Conservation (phyloP, 768 basidiomycete genomes). For the Hemileccinum rubropunctum region DNA sequence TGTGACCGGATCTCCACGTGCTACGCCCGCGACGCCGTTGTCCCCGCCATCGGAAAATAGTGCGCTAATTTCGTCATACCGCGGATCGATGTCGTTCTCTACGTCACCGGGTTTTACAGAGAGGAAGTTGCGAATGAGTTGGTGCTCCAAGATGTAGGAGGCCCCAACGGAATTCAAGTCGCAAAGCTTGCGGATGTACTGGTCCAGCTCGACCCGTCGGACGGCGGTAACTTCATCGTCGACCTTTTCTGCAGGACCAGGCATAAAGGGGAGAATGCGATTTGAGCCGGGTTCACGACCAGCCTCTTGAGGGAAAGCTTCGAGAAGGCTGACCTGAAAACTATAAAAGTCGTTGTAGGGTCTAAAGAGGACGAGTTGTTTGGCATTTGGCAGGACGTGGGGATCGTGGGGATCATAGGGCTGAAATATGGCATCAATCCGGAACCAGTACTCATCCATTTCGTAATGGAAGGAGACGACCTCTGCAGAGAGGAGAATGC, state of each 20-base stretch:
- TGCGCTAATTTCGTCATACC: slow-evolving; percentile 55
- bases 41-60: slow-evolving; percentile 39
- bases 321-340: slow-evolving; percentile 87
- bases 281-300: slow-evolving; percentile 66
- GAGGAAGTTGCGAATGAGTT: slow-evolving; percentile 80
- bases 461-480: slow-evolving; percentile 98
- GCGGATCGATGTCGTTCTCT: slow-evolving; percentile 62
- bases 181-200: slow-evolving; percentile 82
- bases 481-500: slow-evolving; percentile 80
- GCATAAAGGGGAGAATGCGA: slow-evolving; percentile 95
- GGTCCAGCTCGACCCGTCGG: slow-evolving; percentile 80
- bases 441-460: slow-evolving; percentile 97
- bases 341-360: slow-evolving; percentile 98
- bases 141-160: slow-evolving; percentile 78
- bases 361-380: slow-evolving; percentile 85
- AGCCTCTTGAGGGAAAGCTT: slow-evolving; percentile 87
- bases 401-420: slow-evolving; percentile 68
- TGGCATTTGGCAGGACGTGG: slow-evolving; percentile 57
- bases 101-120: slow-evolving; percentile 84
- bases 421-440: slow-evolving; percentile 85
- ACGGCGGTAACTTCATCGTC: slow-evolving; percentile 81
- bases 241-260: slow-evolving; percentile 84
- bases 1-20: slow-evolving; percentile 22
- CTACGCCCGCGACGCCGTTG: slow-evolving; percentile 36
- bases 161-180: slow-evolving; percentile 63